Evolutionary conservation across 2,329 filamentous ascomycete genomes (phyloP), one percentile per base, ranked within the genome.

Genomic region (Alternaria postmessia): DNA sequence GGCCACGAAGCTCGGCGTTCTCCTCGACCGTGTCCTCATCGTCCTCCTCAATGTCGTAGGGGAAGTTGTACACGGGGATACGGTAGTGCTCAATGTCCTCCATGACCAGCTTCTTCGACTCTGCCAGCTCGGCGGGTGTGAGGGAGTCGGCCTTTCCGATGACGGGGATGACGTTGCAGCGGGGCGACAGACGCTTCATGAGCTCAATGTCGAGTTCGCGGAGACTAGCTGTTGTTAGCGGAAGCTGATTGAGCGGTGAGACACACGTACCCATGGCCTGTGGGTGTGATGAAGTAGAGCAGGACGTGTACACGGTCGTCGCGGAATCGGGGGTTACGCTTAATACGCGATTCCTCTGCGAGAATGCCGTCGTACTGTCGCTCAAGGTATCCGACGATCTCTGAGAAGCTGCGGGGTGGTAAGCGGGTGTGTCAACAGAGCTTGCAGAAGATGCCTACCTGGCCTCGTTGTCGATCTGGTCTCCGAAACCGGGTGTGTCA

Each of bases 101-200:
- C 95, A 99, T 99, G 77, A 99, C 94, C 64, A 99, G 88, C 87
- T 98, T 99, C 89, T 99, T 99, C 71, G 94, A 98, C 83, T 99
- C 95, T 70, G 95, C 95, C 66, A 99, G 87, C 84, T 99, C 95
- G 70, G 92, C 91, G 39, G 95, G 95, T 57, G 95, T 99, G 65
- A 99, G 90, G 22, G 95, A 96, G 81, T 99, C 95, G 78, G 95
- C 95, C 81, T 97, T 97, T 78, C 95, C 95, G 79, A 99, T 97
- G 74, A 99, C 95, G 66, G 95, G 95, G 70, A 99, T 99, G 72
- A 99, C 95, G 81, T 99, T 99, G 82, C 96, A 94, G 79, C 95
- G 93, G 65, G 95, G 95, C 22, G 95, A 97, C 53, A 99, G 91
- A 76, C 95, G 94, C 88, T 94, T 98, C 95, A 99, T 99, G 78